phyloP scores from a whole-genome alignment of 1,284 basidiomycete genomes.

The Cutaneotrichosporon cutaneum region DNA sequence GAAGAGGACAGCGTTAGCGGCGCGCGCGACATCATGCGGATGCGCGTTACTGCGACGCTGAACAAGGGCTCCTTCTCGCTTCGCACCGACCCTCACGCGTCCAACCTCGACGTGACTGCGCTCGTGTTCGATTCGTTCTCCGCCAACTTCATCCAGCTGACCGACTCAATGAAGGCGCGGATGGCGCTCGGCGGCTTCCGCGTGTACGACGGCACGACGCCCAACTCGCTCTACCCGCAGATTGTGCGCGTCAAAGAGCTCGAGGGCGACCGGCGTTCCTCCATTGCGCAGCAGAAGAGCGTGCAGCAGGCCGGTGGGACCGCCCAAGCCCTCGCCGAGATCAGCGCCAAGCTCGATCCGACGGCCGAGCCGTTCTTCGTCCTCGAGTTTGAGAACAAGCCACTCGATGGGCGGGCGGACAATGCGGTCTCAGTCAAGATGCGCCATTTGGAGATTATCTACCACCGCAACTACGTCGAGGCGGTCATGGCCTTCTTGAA shows the following conservation, averaged over 20 bases:
- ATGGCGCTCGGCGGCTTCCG: constrained; percentile 84
- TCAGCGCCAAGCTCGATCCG: constrained; percentile 39
- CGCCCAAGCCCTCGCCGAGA: constrained; percentile 40
- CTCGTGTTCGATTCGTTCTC: constrained; percentile 86
- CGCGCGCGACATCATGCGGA: constrained; percentile 78
- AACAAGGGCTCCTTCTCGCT: constrained; percentile 84
- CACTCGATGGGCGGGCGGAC: constrained; percentile 89
- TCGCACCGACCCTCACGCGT: constrained; percentile 66
- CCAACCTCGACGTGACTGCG: constrained; percentile 71
- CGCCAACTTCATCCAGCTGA: constrained; percentile 79
- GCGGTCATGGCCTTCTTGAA: constrained; percentile 90
- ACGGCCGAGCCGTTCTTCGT: constrained; percentile 81
- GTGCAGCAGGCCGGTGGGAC: constrained; percentile 34
- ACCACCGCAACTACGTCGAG: constrained; percentile 92
- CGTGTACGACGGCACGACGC: constrained; percentile 88
- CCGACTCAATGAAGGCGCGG: constrained; percentile 79
- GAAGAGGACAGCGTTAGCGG: constrained; percentile 62
- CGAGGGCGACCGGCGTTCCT: constrained; percentile 21
- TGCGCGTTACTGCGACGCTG: constrained; percentile 73
- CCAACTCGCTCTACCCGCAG: constrained; percentile 79
- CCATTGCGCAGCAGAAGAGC: constrained; percentile 26
- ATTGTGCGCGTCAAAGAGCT: constrained; percentile 85
- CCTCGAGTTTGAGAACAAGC: constrained; percentile 89
- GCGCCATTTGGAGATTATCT: constrained; percentile 97
- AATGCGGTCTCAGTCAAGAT: constrained; percentile 85